These are phyloP conservation scores for Tanacetum coccineum DNA, from an alignment of 129 eudicot genomes.

Conservation along the genomic window DNA sequence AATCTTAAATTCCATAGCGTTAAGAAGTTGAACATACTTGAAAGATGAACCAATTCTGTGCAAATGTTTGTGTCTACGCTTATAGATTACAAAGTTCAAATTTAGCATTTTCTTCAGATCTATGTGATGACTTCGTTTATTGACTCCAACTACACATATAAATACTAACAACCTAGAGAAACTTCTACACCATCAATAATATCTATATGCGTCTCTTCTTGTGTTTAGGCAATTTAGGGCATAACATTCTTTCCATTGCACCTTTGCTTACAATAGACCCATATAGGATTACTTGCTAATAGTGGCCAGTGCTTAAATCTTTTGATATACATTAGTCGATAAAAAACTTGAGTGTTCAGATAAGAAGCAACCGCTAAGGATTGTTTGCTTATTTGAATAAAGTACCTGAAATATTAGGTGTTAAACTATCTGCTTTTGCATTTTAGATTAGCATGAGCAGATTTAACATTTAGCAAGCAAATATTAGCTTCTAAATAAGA, in stretches of 20 bases:
- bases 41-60: not conserved
- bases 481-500: too few relatives aligned
- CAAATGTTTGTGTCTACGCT: not conserved
- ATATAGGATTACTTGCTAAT: not conserved
- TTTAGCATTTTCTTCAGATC: not conserved
- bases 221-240: not conserved
- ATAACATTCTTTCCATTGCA: not conserved
- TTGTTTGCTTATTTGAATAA: too few relatives aligned
- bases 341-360: too few relatives aligned
- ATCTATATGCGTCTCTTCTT: not conserved
- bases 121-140: not conserved
- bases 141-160: not conserved
- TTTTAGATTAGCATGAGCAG: too few relatives aligned
- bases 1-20: constrained; percentile 3
- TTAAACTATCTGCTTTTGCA: too few relatives aligned
- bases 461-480: too few relatives aligned
- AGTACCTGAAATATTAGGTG: too few relatives aligned
- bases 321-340: too few relatives aligned
- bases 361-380: too few relatives aligned
- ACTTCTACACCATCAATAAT: too few relatives aligned
- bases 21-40: not conserved
- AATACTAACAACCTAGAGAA: too few relatives aligned
- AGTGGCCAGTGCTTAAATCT: too few relatives aligned
- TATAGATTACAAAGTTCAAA: not conserved
- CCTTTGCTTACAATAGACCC: not conserved